phyloP scores from a whole-genome alignment of 805 yeast genomes.

The Wickerhamomyces ciferrii region DNA sequence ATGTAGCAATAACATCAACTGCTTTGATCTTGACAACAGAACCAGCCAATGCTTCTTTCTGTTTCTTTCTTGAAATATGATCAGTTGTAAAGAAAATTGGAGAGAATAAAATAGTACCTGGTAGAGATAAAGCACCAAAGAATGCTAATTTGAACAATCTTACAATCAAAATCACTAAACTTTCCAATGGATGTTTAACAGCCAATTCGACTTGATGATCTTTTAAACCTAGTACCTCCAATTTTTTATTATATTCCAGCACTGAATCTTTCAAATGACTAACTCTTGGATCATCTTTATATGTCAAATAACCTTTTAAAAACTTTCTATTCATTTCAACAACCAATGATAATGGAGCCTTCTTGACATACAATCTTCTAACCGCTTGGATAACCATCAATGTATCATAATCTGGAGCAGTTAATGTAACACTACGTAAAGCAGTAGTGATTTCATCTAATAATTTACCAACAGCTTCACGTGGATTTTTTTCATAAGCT shows the following conservation, averaged over 20 bases:
- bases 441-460: constrained; percentile 72
- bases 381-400: constrained; percentile 94
- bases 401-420: constrained; percentile 90
- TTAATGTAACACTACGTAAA: constrained; percentile 83
- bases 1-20: constrained; percentile 87
- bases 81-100: constrained; percentile 82
- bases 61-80: constrained; percentile 64
- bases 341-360: constrained; percentile 69
- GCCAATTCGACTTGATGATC: constrained; percentile 68
- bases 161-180: constrained; percentile 41
- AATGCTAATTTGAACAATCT: constrained; percentile 49
- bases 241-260: constrained; percentile 57
- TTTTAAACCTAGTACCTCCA: constrained; percentile 57
- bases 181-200: constrained; percentile 40
- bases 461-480: constrained; percentile 69
- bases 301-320: constrained; percentile 76
- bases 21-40: constrained; percentile 89
- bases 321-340: constrained; percentile 88
- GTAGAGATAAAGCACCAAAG: constrained; percentile 61
- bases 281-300: constrained; percentile 67
- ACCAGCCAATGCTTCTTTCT: constrained; percentile 76
- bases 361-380: constrained; percentile 70
- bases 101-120: constrained; percentile 77
- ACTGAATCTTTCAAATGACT: constrained; percentile 58
- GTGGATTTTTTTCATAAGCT: constrained; percentile 59